Base-by-base conservation (phyloP, 805 yeast species). In the Kazachstania africana region DNA sequence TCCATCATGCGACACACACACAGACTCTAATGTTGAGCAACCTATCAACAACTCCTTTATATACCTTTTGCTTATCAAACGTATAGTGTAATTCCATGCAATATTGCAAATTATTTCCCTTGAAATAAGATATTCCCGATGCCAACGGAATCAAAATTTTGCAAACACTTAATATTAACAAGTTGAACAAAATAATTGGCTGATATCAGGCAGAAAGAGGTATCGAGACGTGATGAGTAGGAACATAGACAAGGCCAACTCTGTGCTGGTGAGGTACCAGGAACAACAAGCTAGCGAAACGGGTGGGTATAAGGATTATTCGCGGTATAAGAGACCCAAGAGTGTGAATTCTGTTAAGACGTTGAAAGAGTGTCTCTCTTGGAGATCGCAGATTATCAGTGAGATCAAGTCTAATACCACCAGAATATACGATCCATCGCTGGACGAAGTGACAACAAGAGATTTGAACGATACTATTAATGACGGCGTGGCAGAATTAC, bases 401-500 rank as follows among this genome's bases (percentile, higher is more conserved):
- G 94, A 84, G 41, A 74, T 84, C 27, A 70, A 78, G 13, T 56
- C 62, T 10, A 70, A 70, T 41, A 56, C 78, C 25, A 62, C 79
- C 2, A 60, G 70, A 42, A 72, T 85, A 20, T 78, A 77, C 36
- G 91, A 82, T 47, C 65, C 62, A 0, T 48, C 66, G 3, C 42
- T 72, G 15, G 65, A 70, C n/a, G 83, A 77, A 17, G 56, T 56
- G 20, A 79, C 77, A 42, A 54, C 87, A 2, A 57, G 91, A 28
- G 87, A 77, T 24, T 48, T 80, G 17, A 87, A 85, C 47, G 94
- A 82, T 42, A 70, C 70, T 28, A 53, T 83, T 33, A 84, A 83
- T 46, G 69, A 68, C 33, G 56, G 80, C 9, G 60, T 78, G 53
- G 62, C 66, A 20, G 94, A 85, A 52, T 73, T 74, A 39, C 53